Base-by-base conservation (phyloP, 2,329 filamentous ascomycete genomes). In the Chaetomium globosum region DNA sequence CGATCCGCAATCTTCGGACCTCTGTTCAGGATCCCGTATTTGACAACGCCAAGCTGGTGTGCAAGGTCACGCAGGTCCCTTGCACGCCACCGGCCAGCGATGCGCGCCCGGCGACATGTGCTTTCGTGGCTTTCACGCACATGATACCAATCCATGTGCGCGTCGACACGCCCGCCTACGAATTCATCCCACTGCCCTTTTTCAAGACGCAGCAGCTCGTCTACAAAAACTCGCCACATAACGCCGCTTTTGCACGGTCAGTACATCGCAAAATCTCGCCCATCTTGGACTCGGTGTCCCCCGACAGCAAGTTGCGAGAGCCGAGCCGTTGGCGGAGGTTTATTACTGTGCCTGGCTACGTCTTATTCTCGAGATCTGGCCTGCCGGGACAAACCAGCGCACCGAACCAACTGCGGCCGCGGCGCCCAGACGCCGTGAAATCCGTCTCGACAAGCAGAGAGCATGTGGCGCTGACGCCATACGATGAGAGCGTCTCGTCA, bases 201-300 rank as follows among this genome's bases (percentile, higher is more conserved):
- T 90, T 91, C 78, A 87, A 85, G 69, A 79, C 84, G 8, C 87
- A 88, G 65, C 89, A 91, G 74, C 83, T 88, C 67, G 81, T 85
- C 0, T 83, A 87, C 70, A 79, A 81, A 31, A 81, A 80, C 65
- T 80, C 82, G 36, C 77, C 80, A 0, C 83, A 86, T 68, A 82
- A 87, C 53, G 80, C 85, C 4, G 82, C 81, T 2, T 91, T 91
- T 70, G 81, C 83, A 1, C 82, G 85, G 64, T 81, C 82, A 36
- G 80, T 89, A 2, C 84, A 87, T 71, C 82, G 84, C 66, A 88
- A 90, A 67, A 82, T 90, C 64, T 82, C 82, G 16, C 82, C 80
- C 23, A 73, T 84, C 16, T 71, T 83, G 33, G 77, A 80, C 61
- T 68, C 74, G n/a, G 69, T 71, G 1, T 69, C 73, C 16, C n/a